These are phyloP conservation scores for Botrytis tulipae DNA, from an alignment of 2,329 filamentous ascomycete species.

Conservation along the genomic window DNA sequence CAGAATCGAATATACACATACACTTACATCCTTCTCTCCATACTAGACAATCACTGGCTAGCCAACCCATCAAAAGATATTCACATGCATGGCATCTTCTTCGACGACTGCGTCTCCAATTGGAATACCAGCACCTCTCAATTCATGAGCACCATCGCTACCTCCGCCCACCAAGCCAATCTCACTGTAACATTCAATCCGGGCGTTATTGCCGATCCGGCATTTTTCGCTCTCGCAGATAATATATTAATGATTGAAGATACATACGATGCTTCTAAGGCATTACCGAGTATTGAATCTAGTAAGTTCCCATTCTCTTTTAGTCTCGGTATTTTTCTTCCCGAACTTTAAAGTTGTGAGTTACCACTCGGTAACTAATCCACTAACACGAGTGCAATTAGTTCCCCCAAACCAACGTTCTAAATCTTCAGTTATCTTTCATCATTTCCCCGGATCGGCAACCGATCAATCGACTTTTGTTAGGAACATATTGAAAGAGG, in stretches of 20 bases:
- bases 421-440: neutral
- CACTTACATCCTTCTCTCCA: neutral
- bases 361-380: neutral
- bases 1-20: neutral
- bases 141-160: neutral
- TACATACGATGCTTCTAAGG: neutral
- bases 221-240: neutral
- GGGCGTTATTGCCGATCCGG: neutral
- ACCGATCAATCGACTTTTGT: neutral
- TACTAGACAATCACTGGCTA: slow-evolving; percentile 2
- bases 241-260: neutral
- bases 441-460: neutral
- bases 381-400: too few relatives aligned
- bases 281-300: neutral
- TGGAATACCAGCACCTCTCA: neutral
- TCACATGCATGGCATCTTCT: neutral
- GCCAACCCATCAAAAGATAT: neutral
- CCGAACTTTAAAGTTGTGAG: neutral
- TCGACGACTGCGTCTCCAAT: neutral
- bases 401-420: neutral
- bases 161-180: neutral
- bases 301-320: neutral
- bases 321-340: too few relatives aligned
- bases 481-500: neutral
- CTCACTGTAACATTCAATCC: slow-evolving; percentile 1